Evolutionary conservation across 768 basidiomycete genomes (phyloP), one percentile per base, ranked within the genome.

Genomic region (Calocybe cyanea): DNA sequence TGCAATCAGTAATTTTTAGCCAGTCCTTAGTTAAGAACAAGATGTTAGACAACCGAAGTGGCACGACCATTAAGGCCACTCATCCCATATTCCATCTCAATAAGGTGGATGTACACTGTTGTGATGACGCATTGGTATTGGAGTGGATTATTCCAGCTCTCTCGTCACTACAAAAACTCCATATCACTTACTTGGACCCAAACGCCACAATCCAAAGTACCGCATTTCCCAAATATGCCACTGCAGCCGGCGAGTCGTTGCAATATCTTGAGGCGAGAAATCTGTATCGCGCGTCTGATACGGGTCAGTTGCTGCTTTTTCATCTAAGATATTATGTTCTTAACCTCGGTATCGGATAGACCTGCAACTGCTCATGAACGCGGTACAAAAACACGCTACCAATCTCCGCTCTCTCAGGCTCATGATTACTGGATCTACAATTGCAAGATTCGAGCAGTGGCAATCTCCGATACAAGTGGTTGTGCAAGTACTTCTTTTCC

Each of bases 1-100:
- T 54, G 7, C 53, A 38, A 25, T 42, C 39, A 11, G 48, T 54
- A 25, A 45, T 37, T 5, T 48, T 54, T 25, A 32, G 43, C 4
- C 2, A 19, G 3, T 54, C 49, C 42, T 24, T 7, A 4, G 42
- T 51, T 17, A 15, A 37, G 19, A 43, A 44, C 30, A 40, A 45
- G 7, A 15, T 8, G 13, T 14, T 15, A 14, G 20, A 1, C 3
- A 15, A 19, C 2, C 15, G 38, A 23, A 19, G n/a, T 18, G 34
- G 24, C 1, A 7, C 23, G 9, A 1, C 19, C 19, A n/a, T n/a
- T n/a, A n/a, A n/a, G n/a, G n/a, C n/a, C n/a, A n/a, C n/a, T n/a
- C 5, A 25, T 23, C 36, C 47, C 20, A 25, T 25, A 17, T 48
- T 48, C 19, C 41, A 38, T 7, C 37, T 48, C 23, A 19, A 43